phyloP scores from a whole-genome alignment of 805 yeast species.

The Naumovozyma baii region DNA sequence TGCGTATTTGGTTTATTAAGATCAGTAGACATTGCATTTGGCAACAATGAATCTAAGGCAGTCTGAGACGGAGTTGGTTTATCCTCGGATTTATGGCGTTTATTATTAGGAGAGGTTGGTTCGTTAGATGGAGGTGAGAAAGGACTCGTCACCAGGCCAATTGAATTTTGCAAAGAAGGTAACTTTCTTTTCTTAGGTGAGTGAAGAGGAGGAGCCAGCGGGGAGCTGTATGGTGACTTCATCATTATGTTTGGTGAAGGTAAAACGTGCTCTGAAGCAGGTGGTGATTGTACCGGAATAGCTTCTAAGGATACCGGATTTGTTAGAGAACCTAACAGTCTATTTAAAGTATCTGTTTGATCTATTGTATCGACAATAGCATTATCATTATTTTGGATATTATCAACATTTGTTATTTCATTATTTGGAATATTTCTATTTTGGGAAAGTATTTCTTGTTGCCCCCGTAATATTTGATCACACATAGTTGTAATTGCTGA shows the following conservation, averaged over 20 bases:
- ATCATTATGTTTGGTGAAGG: not conserved
- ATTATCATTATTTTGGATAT: too few species aligned
- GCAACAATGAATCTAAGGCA: conserved; percentile 25
- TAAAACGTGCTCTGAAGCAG: not conserved
- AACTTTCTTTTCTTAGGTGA: conserved; percentile 1
- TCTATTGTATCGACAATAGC: conserved; percentile 3
- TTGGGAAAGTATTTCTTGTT: conserved; percentile 7
- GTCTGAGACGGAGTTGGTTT: conserved; percentile 25
- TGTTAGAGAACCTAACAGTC: not conserved
- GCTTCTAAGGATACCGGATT: conserved; percentile 1
- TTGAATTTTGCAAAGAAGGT: conserved; percentile 7
- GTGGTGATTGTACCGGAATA: conserved; percentile 3
- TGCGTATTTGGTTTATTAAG: not conserved
- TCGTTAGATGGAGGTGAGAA: conserved; percentile 14
- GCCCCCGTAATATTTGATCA: conserved; percentile 21
- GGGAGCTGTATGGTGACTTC: not conserved
- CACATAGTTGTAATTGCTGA: conserved; percentile 19
- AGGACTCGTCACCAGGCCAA: conserved; percentile 5
- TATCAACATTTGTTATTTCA: conserved; percentile 5
- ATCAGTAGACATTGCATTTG: conserved; percentile 16
- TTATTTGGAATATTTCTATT: conserved; percentile 4
- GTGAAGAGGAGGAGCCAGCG: not conserved
- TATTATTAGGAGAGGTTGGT: conserved; percentile 8
- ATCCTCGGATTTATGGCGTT: conserved; percentile 18
- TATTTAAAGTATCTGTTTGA: not conserved